Conservation (phyloP, 768 basidiomycete species). For the Coprinopsis cinerea region DNA sequence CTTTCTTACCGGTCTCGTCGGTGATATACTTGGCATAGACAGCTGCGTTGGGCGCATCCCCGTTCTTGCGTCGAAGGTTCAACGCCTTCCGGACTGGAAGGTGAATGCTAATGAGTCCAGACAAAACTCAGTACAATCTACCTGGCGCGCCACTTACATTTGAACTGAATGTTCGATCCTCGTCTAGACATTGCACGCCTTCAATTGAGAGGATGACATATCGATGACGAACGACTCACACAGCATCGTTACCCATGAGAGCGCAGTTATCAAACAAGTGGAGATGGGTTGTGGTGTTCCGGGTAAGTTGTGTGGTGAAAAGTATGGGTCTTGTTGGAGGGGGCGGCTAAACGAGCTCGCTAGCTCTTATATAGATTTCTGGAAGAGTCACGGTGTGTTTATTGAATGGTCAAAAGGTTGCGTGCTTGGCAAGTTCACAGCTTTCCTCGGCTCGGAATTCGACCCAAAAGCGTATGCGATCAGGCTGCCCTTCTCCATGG, state of each 20-base stretch:
- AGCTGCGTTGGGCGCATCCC: conserved; percentile 5
- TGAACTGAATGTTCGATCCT: conserved; percentile 3
- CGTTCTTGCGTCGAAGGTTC: conserved; percentile 8
- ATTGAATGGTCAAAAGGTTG: no score
- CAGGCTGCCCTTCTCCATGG: not conserved
- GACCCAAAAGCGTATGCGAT: not conserved
- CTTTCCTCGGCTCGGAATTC: not conserved
- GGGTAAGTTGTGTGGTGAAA: not conserved
- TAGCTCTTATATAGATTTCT: not conserved
- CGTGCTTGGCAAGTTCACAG: not conserved
- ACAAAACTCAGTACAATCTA: not conserved
- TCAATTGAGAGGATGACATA: not conserved
- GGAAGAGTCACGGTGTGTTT: no score
- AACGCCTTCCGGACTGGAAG: conserved; percentile 1
- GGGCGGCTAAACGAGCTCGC: not conserved
- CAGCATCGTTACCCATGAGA: not conserved
- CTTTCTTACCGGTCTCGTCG: conserved; percentile 2
- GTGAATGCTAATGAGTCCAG: not conserved
- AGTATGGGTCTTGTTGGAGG: not conserved
- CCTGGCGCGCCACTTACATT: not conserved
- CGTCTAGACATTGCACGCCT: not conserved
- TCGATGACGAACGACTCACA: not conserved
- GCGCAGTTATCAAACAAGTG: not conserved
- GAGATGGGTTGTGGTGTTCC: no score
- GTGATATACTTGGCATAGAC: conserved; percentile 1